These are phyloP conservation scores for Geosmithia morbida DNA, from an alignment of 2,329 filamentous ascomycete genomes.

Conservation along the genomic window DNA sequence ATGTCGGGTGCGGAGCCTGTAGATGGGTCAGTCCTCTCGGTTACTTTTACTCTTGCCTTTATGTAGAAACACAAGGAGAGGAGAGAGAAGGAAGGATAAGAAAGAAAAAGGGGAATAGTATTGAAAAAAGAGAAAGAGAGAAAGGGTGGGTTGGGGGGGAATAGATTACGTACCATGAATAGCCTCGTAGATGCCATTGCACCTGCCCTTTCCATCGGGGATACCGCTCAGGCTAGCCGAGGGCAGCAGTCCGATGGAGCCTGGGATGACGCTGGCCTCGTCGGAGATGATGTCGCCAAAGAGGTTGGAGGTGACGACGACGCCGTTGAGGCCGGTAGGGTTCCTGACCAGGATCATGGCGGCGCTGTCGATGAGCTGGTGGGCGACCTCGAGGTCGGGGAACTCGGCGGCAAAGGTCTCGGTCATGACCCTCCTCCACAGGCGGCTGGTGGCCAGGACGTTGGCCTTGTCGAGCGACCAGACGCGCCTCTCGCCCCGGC, in stretches of 20 bases:
- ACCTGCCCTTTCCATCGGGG: constrained; percentile 10
- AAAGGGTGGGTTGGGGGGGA: constrained; percentile 16
- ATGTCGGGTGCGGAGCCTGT: constrained; percentile 83
- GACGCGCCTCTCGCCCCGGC: constrained; percentile 52
- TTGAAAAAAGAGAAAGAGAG: not conserved
- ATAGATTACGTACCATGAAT: constrained; percentile 7
- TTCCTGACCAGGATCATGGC: constrained; percentile 95
- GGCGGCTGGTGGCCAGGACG: constrained; percentile 74
- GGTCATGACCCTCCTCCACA: constrained; percentile 79
- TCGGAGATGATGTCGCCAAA: constrained; percentile 96
- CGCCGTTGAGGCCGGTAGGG: constrained; percentile 66
- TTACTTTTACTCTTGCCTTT: too few species aligned
- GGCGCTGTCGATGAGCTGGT: constrained; percentile 76
- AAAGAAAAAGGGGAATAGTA: not conserved
- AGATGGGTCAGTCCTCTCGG: too few species aligned
- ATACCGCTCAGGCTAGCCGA: constrained; percentile 10
- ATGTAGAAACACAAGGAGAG: not conserved
- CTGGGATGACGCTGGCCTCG: constrained; percentile 88
- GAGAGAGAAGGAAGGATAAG: not conserved
- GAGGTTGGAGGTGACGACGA: constrained; percentile 84
- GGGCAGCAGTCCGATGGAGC: constrained; percentile 20
- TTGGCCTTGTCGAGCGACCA: constrained; percentile 88
- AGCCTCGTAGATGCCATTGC: constrained; percentile 23
- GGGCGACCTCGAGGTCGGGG: constrained; percentile 79
- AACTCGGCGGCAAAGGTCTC: constrained; percentile 96